Evolutionary conservation across 2,329 filamentous ascomycete genomes (phyloP), one percentile per base, ranked within the genome.

Genomic region (Catunica adiposa): DNA sequence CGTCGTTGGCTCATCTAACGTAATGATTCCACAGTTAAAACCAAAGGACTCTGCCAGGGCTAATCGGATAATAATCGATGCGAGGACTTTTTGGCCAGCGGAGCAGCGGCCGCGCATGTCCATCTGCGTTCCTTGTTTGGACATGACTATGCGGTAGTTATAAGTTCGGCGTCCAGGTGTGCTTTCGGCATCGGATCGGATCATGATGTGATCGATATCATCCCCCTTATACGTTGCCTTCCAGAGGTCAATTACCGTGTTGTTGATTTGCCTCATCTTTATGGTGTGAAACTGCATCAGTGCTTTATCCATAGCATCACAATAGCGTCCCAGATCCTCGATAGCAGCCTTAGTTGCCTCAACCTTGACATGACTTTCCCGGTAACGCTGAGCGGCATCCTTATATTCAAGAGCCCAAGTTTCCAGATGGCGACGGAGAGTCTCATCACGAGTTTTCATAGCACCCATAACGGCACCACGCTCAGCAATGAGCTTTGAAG

Each of bases 181-280:
- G 50, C 78, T 80, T 66, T 97, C 92, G 62, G 82, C 84, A 68
- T 97, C 90, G 17, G 89, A 95, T 42, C 86, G 84, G 69, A 98
- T 97, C 64, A 94, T 78, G 65, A 98, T 95, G 1, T 86, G 92
- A 71, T 98, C 92, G 56, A 98, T 89, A 65, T 98, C 92, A 0
- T 90, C 97, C 61, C 92, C 92, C 66, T 94, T 87, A 69, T 98
- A 98, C 1, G 92, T 96, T 64, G 83, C 85, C 69, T 87, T 86
- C 92, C 92, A 98, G n/a, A 98, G 77, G 67, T 98, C 92, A 61
- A 86, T 87, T 53, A 94, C 84, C 67, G 96, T 96, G 56, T 82
- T 79, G 69, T 98, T 98, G 67, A 98, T 90, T 67, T 98, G 89
- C 62, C 92, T 86, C 92, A 98, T 98, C 73, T 98, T 98, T 65